Evolutionary conservation across 140 eudicot species (phyloP).

Genomic region (Senecio squalidus): DNA sequence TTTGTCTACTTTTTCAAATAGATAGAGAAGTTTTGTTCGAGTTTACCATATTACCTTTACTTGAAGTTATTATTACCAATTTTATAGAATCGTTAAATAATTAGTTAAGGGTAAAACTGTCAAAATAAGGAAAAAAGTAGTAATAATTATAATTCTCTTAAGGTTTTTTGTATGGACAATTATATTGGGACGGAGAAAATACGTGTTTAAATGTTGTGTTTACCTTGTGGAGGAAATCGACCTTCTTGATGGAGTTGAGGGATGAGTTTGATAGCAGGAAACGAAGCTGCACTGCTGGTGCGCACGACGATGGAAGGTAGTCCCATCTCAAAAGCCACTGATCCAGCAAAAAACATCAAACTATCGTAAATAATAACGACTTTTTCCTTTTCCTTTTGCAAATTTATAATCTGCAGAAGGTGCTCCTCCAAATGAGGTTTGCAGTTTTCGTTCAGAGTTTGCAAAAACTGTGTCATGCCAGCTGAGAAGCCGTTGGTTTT

Average conservation of each 20-base stretch:
- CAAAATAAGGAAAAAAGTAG: no score
- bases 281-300: constrained; percentile 27
- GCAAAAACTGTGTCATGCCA: constrained; percentile 7
- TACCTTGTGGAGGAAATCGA: constrained; percentile 39
- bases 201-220: neutral
- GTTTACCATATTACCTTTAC: no score
- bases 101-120: no score
- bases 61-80: no score
- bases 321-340: constrained; percentile 26
- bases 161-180: no score
- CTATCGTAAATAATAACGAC: constrained; percentile 36
- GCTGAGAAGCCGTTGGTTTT: neutral
- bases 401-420: constrained; percentile 14
- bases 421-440: constrained; percentile 23
- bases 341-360: constrained; percentile 29
- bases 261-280: constrained; percentile 21
- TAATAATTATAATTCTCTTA: no score
- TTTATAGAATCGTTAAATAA: no score
- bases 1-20: no score
- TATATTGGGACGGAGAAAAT: no score
- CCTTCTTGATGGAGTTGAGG: constrained; percentile 33
- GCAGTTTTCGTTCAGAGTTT: constrained; percentile 28
- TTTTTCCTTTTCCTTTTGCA: constrained; percentile 10
- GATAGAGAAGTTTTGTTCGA: no score
- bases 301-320: constrained; percentile 38